phyloP scores from a whole-genome alignment of 1,284 basidiomycete genomes.

The Ceratobasidium sp. region DNA sequence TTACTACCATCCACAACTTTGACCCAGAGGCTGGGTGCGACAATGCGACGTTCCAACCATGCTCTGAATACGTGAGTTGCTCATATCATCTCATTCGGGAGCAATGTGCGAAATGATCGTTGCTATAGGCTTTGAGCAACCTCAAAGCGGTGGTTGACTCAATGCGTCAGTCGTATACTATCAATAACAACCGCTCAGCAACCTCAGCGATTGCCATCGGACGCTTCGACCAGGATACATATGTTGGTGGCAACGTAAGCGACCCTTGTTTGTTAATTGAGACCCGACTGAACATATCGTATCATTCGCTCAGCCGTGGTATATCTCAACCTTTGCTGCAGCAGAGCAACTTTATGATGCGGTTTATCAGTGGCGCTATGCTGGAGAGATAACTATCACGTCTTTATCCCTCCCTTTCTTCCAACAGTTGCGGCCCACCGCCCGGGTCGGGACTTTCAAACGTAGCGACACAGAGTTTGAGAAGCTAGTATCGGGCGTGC shows the following conservation, averaged over 20 bases:
- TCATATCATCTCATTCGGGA: not conserved
- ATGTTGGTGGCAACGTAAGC: constrained; percentile 48
- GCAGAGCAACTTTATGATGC: constrained; percentile 49
- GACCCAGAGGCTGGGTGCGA: constrained; percentile 47
- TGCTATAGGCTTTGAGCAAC: constrained; percentile 44
- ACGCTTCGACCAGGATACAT: constrained; percentile 48
- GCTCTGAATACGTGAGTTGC: constrained; percentile 44
- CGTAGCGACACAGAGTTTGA: not conserved
- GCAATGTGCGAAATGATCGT: not conserved
- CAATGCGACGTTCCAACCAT: constrained; percentile 48
- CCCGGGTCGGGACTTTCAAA: constrained; percentile 23
- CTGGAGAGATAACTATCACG: constrained; percentile 42
- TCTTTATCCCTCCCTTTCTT: constrained; percentile 47
- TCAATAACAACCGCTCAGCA: constrained; percentile 44
- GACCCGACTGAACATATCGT: not conserved
- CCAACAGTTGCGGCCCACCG: constrained; percentile 10
- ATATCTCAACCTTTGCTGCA: constrained; percentile 48
- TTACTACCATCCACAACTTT: constrained; percentile 48
- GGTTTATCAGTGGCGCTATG: constrained; percentile 43
- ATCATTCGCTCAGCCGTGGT: constrained; percentile 46
- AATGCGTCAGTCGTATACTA: constrained; percentile 47
- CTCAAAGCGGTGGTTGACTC: constrained; percentile 48
- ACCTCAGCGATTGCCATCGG: constrained; percentile 45
- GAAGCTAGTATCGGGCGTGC: not conserved
- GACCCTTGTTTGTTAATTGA: not conserved